These are phyloP conservation scores for Cicer bijugum DNA, from an alignment of 306 rosid genomes.

Conservation along the genomic window DNA sequence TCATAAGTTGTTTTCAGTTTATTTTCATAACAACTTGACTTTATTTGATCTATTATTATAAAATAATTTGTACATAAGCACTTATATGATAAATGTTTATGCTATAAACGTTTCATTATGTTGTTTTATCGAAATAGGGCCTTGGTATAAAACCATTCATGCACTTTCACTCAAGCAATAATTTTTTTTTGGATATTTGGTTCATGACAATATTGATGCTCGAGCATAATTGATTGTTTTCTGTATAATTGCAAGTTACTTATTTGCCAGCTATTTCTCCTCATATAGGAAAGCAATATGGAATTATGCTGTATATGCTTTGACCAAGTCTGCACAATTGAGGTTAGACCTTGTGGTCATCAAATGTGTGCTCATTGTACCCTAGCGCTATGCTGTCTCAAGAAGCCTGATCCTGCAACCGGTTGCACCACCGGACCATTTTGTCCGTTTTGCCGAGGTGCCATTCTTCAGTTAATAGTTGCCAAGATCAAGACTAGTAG, in stretches of 20 bases:
- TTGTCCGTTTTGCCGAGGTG: slow-evolving; percentile 87
- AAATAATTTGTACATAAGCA: no score
- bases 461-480: slow-evolving; percentile 65
- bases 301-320: slow-evolving; percentile 92
- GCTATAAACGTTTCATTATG: no score
- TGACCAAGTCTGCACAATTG: slow-evolving; percentile 84
- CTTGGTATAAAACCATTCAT: background rate
- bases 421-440: slow-evolving; percentile 57
- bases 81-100: no score
- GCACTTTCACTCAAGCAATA: background rate
- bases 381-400: slow-evolving; percentile 87
- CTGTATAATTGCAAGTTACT: slow-evolving; percentile 2
- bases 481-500: slow-evolving; percentile 54
- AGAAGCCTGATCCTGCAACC: slow-evolving; percentile 67
- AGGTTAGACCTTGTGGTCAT: slow-evolving; percentile 85
- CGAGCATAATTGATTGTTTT: background rate
- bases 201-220: background rate
- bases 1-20: no score
- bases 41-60: no score
- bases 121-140: no score
- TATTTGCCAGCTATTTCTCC: slow-evolving; percentile 41
- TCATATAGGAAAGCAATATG: slow-evolving; percentile 61
- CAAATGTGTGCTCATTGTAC: slow-evolving; percentile 95
- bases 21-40: no score
- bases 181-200: background rate